Conservation (phyloP, 2,329 filamentous ascomycete species). For the Fusarium sp. region DNA sequence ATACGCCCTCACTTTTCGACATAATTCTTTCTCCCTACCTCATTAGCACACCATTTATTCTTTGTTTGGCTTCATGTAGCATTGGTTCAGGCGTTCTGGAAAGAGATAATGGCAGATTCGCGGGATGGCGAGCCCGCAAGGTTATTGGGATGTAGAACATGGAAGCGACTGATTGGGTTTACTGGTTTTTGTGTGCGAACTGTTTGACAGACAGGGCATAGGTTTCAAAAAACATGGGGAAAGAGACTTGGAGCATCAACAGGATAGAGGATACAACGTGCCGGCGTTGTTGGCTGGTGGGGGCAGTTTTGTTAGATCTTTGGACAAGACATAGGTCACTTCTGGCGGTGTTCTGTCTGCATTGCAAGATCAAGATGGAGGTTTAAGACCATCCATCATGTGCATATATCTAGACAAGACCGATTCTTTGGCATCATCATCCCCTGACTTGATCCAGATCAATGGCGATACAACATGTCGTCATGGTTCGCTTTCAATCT, state of each 20-base stretch:
- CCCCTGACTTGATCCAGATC: background rate
- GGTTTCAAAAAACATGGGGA: constrained; percentile 15
- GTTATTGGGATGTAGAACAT: constrained; percentile 33
- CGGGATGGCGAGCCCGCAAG: constrained; percentile 32
- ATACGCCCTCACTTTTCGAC: constrained; percentile 31
- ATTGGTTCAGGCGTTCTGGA: constrained; percentile 46
- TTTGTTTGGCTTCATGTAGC: constrained; percentile 28
- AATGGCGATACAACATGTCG: too few relatives aligned
- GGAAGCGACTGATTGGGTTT: constrained; percentile 27
- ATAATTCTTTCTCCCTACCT: constrained; percentile 31
- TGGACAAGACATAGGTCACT: constrained; percentile 3
- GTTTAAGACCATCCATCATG: constrained; percentile 4
- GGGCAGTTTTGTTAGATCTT: constrained; percentile 3
- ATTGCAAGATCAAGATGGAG: constrained; percentile 8
- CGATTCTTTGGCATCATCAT: background rate
- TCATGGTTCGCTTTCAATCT: too few relatives aligned
- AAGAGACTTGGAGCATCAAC: constrained; percentile 24
- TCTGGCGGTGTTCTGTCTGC: background rate
- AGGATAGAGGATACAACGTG: constrained; percentile 30
- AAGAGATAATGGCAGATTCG: constrained; percentile 28
- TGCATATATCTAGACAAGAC: constrained; percentile 26
- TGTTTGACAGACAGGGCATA: constrained; percentile 1
- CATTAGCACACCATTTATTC: constrained; percentile 26
- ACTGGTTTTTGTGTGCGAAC: constrained; percentile 7
- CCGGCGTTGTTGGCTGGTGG: constrained; percentile 23